These are phyloP conservation scores for Suhomyces guaymorum DNA, from an alignment of 1,139 yeast species.

Conservation along the genomic window DNA sequence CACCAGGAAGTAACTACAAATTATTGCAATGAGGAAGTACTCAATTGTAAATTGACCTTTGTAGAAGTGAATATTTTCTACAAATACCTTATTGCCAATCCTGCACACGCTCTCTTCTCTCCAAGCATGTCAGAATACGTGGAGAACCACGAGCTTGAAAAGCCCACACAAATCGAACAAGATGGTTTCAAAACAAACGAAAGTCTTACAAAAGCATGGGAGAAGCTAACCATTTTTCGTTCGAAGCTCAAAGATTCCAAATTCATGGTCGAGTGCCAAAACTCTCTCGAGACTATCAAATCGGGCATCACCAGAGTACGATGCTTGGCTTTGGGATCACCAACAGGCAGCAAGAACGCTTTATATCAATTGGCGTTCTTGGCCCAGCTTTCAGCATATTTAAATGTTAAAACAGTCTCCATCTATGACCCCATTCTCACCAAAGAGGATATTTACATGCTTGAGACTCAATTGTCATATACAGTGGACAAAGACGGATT, in stretches of 20 bases:
- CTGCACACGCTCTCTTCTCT: slow-evolving; percentile 4
- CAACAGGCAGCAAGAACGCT: slow-evolving; percentile 57
- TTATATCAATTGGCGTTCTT: slow-evolving; percentile 65
- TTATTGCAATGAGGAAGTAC: neutral
- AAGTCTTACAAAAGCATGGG: neutral
- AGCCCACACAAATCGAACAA: too few species aligned
- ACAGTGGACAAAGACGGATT: slow-evolving; percentile 23
- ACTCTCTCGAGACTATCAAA: slow-evolving; percentile 13
- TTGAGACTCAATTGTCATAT: slow-evolving; percentile 22
- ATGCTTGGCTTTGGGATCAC: slow-evolving; percentile 75
- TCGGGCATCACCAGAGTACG: slow-evolving; percentile 39
- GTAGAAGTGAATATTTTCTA: too few species aligned
- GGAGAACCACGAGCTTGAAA: slow-evolving; percentile 4
- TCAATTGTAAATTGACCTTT: too few species aligned
- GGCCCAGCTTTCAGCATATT: slow-evolving; percentile 32
- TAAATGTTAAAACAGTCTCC: slow-evolving; percentile 36
- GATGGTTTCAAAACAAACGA: too few species aligned
- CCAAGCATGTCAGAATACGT: slow-evolving; percentile 11
- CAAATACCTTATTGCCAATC: neutral
- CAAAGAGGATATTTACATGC: slow-evolving; percentile 39
- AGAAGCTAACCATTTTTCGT: slow-evolving; percentile 1
- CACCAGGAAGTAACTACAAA: too few species aligned
- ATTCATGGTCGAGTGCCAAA: slow-evolving; percentile 24
- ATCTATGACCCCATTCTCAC: slow-evolving; percentile 67
- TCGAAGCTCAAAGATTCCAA: slow-evolving; percentile 18